Conservation (phyloP, 192 early-diverging fungal genomes). For the Coemansia sp. region DNA sequence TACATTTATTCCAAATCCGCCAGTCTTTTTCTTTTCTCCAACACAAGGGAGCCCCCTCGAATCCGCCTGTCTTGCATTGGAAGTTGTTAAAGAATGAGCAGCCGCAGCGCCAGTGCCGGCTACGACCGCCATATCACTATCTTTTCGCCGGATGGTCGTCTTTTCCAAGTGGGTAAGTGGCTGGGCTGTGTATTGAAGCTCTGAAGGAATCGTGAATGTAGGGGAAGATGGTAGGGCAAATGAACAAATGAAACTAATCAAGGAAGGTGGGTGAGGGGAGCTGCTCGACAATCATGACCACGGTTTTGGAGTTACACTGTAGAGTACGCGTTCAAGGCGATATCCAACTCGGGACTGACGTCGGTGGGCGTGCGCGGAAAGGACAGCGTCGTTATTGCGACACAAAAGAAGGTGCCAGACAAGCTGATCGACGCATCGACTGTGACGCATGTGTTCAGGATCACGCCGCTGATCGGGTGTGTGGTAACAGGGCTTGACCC, state of each 20-base stretch:
- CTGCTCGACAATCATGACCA: too few species aligned
- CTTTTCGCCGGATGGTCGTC: slow-evolving; percentile 98
- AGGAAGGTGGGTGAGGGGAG: not conserved
- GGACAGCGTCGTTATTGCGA: slow-evolving; percentile 91
- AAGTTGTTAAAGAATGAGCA: slow-evolving; percentile 37
- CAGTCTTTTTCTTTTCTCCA: not conserved
- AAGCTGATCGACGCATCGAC: slow-evolving; percentile 93
- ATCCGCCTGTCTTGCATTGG: not conserved
- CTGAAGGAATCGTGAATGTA: too few species aligned
- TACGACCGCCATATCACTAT: slow-evolving; percentile 99
- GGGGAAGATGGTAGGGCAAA: not conserved
- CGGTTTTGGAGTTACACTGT: slow-evolving; percentile 3
- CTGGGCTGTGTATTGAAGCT: not conserved
- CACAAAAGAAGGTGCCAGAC: slow-evolving; percentile 96
- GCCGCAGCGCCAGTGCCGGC: slow-evolving; percentile 59
- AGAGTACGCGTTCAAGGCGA: slow-evolving; percentile 99
- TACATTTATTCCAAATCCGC: not conserved
- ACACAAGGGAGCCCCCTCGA: not conserved
- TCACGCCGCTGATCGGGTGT: slow-evolving; percentile 93
- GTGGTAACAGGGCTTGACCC: slow-evolving; percentile 97
- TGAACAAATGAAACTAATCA: not conserved
- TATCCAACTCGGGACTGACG: slow-evolving; percentile 93
- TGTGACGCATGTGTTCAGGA: slow-evolving; percentile 88
- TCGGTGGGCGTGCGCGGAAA: slow-evolving; percentile 95
- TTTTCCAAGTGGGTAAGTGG: slow-evolving; percentile 97